These are phyloP conservation scores for Suillus americanus DNA, from an alignment of 768 basidiomycete species.

Conservation along the genomic window DNA sequence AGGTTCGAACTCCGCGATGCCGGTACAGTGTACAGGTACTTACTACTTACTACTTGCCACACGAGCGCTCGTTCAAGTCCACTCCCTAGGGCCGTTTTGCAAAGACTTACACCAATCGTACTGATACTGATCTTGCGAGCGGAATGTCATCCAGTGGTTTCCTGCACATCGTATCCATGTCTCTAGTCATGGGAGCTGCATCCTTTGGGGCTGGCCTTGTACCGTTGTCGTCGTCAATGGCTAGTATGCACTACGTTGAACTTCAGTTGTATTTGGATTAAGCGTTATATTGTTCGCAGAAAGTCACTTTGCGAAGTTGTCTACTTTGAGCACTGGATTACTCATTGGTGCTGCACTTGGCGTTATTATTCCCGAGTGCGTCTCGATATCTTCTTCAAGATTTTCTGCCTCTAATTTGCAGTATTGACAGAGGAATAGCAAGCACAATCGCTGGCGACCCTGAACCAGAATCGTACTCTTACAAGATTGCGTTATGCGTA, in stretches of 20 bases:
- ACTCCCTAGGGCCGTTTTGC: background rate
- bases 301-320: constrained; percentile 46
- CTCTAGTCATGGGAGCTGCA: constrained; percentile 55
- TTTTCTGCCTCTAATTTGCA: background rate
- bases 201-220: constrained; percentile 72
- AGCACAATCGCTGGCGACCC: constrained; percentile 41
- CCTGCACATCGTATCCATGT: constrained; percentile 42
- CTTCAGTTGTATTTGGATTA: constrained; percentile 4
- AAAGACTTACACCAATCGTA: background rate
- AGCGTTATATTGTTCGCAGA: constrained; percentile 41
- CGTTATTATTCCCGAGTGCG: constrained; percentile 92
- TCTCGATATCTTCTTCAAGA: constrained; percentile 18
- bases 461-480: constrained; percentile 43
- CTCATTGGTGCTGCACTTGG: constrained; percentile 88
- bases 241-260: constrained; percentile 41
- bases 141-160: constrained; percentile 25
- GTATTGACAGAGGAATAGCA: constrained; percentile 67
- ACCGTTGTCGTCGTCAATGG: constrained; percentile 73
- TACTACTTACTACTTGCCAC: too few species aligned
- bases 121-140: background rate
- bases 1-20: background rate
- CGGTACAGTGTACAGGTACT: background rate
- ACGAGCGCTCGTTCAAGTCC: background rate
- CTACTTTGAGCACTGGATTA: constrained; percentile 75
- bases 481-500: constrained; percentile 61